Evolutionary conservation across 2,329 filamentous ascomycete species (phyloP).

Genomic region (Aspergillus fumigatus): DNA sequence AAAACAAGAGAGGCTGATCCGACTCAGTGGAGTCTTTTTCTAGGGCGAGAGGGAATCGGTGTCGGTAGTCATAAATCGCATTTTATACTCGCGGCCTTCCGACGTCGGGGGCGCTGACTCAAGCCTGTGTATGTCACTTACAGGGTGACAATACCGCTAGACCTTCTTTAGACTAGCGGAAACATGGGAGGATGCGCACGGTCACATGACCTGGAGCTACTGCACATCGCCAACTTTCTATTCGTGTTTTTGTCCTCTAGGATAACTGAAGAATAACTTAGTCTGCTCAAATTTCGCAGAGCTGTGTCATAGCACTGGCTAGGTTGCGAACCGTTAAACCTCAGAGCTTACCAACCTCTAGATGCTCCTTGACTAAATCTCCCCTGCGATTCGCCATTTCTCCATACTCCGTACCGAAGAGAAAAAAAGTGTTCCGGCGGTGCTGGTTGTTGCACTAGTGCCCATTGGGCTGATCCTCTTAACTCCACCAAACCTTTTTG

Average conservation of each 20-base stretch:
- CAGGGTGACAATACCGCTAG: constrained; percentile 10
- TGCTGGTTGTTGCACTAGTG: constrained; percentile 11
- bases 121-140: constrained; percentile 13
- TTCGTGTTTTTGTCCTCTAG: background rate
- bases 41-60: constrained; percentile 1
- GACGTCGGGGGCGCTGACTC: constrained; percentile 37
- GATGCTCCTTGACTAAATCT: background rate
- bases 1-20: constrained; percentile 2
- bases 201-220: constrained; percentile 3
- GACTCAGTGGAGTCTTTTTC: constrained; percentile 19
- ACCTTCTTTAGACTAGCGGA: constrained; percentile 11
- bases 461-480: constrained; percentile 9
- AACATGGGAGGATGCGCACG: background rate
- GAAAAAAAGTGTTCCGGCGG: background rate
- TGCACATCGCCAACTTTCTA: background rate
- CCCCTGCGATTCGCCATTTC: background rate
- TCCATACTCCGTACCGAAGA: background rate
- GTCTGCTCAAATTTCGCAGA: background rate
- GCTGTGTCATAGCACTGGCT: background rate
- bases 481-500: constrained; percentile 12
- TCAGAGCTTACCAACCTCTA: background rate
- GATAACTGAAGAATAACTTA: background rate
- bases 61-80: background rate
- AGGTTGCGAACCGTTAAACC: background rate
- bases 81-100: constrained; percentile 17